Conservation (phyloP, 1,139 yeast species). For the Kodamaea anthophila region DNA sequence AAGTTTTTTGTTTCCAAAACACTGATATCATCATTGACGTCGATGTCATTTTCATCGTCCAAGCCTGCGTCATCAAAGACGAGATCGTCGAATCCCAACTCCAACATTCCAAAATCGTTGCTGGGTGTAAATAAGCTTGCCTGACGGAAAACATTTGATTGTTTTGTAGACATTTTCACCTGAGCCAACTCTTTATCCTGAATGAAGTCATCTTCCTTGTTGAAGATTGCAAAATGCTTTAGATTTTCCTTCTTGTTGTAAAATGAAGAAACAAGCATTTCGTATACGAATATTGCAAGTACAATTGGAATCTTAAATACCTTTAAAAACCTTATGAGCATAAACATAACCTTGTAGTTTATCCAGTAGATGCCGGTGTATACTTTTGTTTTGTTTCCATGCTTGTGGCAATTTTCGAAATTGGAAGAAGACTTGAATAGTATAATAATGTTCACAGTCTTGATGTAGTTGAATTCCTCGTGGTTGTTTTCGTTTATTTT, state of each 20-base stretch:
- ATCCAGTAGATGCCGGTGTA: constrained; percentile 6
- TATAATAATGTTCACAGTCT: constrained; percentile 33
- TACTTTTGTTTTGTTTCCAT: constrained; percentile 4
- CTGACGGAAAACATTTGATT: constrained; percentile 3
- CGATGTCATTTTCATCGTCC: constrained; percentile 11
- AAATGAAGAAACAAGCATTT: constrained; percentile 18
- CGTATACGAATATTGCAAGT: constrained; percentile 29
- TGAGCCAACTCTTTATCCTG: constrained; percentile 24
- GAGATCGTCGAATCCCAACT: constrained; percentile 17
- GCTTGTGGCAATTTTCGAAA: constrained; percentile 7
- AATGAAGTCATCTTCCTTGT: constrained; percentile 23
- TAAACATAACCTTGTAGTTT: constrained; percentile 2
- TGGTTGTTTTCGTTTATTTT: constrained; percentile 32
- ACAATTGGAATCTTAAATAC: constrained; percentile 31
- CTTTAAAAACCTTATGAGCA: constrained; percentile 13
- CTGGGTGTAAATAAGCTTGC: constrained; percentile 8
- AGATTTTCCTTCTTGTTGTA: constrained; percentile 14
- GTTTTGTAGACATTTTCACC: constrained; percentile 10
- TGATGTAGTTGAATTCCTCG: constrained; percentile 39
- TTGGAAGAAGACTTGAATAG: constrained; percentile 19
- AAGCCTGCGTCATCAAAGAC: constrained; percentile 15
- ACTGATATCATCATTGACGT: constrained; percentile 19
- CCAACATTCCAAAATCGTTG: constrained; percentile 11
- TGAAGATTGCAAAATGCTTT: constrained; percentile 33
- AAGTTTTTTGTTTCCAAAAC: constrained; percentile 18